Base-by-base conservation (phyloP, 2,329 filamentous ascomycete species). In the Paraphoma sp. region DNA sequence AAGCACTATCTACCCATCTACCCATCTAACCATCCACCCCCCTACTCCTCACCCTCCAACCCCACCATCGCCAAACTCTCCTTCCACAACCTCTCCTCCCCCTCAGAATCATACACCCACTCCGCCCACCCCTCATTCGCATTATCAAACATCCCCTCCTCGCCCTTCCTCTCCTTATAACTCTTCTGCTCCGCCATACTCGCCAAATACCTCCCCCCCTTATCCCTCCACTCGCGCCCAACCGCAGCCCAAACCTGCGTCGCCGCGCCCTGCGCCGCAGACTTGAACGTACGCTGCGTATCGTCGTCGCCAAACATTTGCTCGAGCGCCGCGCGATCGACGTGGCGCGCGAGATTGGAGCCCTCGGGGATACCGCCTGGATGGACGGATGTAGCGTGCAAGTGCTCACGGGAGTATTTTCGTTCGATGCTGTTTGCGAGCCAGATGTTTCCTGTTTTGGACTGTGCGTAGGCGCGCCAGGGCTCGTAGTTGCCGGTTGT, bases 371-470 rank as follows among this genome's bases (percentile, higher is more conserved):
- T 69, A 42, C 58, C 53, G 1, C 69, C 69, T 1, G 67, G 67
- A 33, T 67, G 62, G 4, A 72, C 41, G 5, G 52, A 54, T 0
- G 51, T 61, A 4, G 59, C 60, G 38, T 67, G 63, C 16, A 72
- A 40, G 29, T 63, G 29, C 6, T 48, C 36, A 10, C 8, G 1
- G 1, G 53, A 63, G 40, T 59, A 71, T 28, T 54, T 54, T 6
- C 60, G 49, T 9, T 68, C 62, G 46, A 72, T 63, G 10, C 46
- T 17, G 53, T 69, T 67, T 2, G 64, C 64, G 23, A 66, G 38
- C 60, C 59, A 67, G 16, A 83, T 76, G 49, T 83, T 81, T 7
- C 80, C 80, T 29, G 80, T 82, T 66, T 84, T 84, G 62, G 79
- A 78, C 57, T 83, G 81, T 2, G 75, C 78, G 53, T 84, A 84